phyloP scores from a whole-genome alignment of 768 basidiomycete genomes.

The Panaeolus papilionaceus region DNA sequence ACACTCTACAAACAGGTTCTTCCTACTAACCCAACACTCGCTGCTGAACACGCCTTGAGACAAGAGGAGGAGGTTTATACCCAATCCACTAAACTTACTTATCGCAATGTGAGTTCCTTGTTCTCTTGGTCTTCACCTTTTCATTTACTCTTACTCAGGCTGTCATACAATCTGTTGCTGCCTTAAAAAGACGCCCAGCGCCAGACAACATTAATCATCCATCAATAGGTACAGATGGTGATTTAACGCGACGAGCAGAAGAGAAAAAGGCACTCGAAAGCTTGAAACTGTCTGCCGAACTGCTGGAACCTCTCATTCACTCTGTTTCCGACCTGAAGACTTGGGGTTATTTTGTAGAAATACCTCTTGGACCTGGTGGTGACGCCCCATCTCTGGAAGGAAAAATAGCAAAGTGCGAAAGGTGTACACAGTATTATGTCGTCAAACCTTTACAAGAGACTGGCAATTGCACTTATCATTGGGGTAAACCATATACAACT shows the following conservation, averaged over 20 bases:
- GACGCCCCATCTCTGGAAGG: slow-evolving; percentile 67
- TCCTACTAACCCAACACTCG: slow-evolving; percentile 61
- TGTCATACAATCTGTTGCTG: slow-evolving; percentile 55
- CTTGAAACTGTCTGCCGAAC: slow-evolving; percentile 55
- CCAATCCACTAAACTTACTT: slow-evolving; percentile 77
- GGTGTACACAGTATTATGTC: slow-evolving; percentile 74
- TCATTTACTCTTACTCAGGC: slow-evolving; percentile 41
- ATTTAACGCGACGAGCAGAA: slow-evolving; percentile 61
- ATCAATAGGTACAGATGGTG: slow-evolving; percentile 80
- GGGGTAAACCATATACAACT: slow-evolving; percentile 72
- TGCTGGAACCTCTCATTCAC: slow-evolving; percentile 66
- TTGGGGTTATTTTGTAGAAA: slow-evolving; percentile 75
- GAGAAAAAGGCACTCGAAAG: slow-evolving; percentile 57
- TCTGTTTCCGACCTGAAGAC: slow-evolving; percentile 58
- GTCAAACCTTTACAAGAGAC: slow-evolving; percentile 66
- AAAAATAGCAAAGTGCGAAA: slow-evolving; percentile 72
- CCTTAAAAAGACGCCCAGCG: slow-evolving; percentile 53
- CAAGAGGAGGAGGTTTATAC: slow-evolving; percentile 86
- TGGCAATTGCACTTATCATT: slow-evolving; percentile 79
- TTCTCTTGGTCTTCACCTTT: slow-evolving; percentile 1
- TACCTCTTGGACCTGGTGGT: slow-evolving; percentile 74
- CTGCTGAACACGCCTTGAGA: slow-evolving; percentile 77
- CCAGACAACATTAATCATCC: slow-evolving; percentile 67
- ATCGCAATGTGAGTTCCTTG: slow-evolving; percentile 70
- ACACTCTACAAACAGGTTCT: slow-evolving; percentile 68